Percentiles rank a stretch among this genome's conserved stretches.
These are phyloP conservation scores for Lagenidium sp. DNA, from an alignment of 352 stramenopile species.

Conservation along the genomic window DNA sequence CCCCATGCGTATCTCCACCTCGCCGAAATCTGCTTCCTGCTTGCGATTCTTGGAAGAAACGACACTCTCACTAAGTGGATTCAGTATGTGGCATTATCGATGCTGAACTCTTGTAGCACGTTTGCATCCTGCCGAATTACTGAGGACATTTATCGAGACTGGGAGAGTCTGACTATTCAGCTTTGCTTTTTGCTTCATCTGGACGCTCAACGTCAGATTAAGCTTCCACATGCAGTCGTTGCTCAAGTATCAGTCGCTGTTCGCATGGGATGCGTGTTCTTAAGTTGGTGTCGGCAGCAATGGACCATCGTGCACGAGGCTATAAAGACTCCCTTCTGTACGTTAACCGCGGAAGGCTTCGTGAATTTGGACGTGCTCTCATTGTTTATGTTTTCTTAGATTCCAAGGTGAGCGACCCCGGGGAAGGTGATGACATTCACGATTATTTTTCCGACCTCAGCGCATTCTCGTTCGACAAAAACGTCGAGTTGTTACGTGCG, in stretches of 20 bases:
- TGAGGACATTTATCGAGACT: conserved; percentile 73
- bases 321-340: conserved; percentile 50
- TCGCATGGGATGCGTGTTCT: conserved; percentile 61
- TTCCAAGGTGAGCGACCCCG: conserved; percentile 10
- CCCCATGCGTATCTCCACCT: conserved; percentile 78
- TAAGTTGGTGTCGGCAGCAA: conserved; percentile 61
- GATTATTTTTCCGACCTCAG: conserved; percentile 33
- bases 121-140: conserved; percentile 71
- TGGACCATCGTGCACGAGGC: conserved; percentile 55
- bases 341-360: too few species aligned
- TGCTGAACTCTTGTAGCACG: conserved; percentile 72
- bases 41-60: conserved; percentile 45
- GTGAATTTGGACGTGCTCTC: too few species aligned
- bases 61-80: conserved; percentile 70
- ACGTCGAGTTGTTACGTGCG: conserved; percentile 37
- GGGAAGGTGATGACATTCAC: conserved; percentile 8
- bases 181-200: conserved; percentile 72
- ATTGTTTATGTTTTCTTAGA: conserved; percentile 13
- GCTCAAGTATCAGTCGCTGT: conserved; percentile 58
- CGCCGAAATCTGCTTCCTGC: conserved; percentile 70
- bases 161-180: conserved; percentile 76
- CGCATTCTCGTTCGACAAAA: conserved; percentile 51
- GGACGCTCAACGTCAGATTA: conserved; percentile 43
- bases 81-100: conserved; percentile 67
- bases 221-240: conserved; percentile 35